Evolutionary conservation across 371 early-diverging fungal genomes (phyloP).

Genomic region (Globomyces sp.): DNA sequence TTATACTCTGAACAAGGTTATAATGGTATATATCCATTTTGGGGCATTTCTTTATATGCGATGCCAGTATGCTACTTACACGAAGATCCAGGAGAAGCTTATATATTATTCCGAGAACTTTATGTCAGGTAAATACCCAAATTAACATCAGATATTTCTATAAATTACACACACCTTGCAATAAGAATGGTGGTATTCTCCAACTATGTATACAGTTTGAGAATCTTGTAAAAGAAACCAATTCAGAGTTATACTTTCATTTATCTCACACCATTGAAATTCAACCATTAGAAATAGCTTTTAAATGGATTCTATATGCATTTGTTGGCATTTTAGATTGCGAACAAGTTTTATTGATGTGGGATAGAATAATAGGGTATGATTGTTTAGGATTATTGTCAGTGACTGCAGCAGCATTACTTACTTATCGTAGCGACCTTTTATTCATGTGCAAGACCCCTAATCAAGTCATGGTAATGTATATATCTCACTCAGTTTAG

Average conservation of each 20-base stretch:
- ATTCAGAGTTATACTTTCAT: conserved; percentile 38
- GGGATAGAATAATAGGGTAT: conserved; percentile 49
- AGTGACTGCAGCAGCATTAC: conserved; percentile 37
- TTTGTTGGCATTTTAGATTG: conserved; percentile 48
- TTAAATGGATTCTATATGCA: conserved; percentile 45
- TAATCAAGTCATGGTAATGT: conserved; percentile 38
- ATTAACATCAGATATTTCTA: conserved; percentile 35
- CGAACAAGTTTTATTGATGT: conserved; percentile 46
- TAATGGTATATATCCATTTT: conserved; percentile 32
- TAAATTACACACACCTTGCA: conserved; percentile 37
- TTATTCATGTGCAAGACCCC: conserved; percentile 27
- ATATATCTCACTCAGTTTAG: neutral
- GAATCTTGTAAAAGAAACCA: conserved; percentile 37
- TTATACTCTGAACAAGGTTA: neutral
- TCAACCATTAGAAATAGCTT: conserved; percentile 35
- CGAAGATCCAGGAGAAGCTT: conserved; percentile 31
- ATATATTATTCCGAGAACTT: conserved; percentile 45
- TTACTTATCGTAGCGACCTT: conserved; percentile 31
- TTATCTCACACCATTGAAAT: conserved; percentile 24
- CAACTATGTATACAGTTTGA: conserved; percentile 37
- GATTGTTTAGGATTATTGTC: conserved; percentile 34
- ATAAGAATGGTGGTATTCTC: conserved; percentile 21
- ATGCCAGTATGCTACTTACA: conserved; percentile 45
- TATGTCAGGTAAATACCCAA: conserved; percentile 33
- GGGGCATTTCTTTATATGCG: conserved; percentile 41